A percentile compares a stretch with the other conserved stretches of the same genome.
phyloP scores from a whole-genome alignment of 2,329 filamentous ascomycete species.

The Hymenoscyphus salicellus region DNA sequence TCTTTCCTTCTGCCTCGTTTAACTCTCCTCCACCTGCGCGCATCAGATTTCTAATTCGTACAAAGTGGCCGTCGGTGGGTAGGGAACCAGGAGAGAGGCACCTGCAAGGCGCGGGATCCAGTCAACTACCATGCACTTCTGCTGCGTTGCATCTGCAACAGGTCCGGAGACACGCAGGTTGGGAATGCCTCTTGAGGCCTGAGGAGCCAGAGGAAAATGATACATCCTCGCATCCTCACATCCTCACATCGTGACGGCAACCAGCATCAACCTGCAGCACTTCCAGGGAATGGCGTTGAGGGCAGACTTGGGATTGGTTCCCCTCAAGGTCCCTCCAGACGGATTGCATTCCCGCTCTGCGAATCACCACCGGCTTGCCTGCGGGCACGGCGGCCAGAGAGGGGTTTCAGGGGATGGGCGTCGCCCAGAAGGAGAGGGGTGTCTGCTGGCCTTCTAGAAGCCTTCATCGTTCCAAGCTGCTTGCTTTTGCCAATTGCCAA shows the following conservation, averaged over 20 bases:
- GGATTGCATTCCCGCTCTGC: neutral
- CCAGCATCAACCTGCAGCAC: neutral
- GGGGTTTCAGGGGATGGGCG: conserved; percentile 3
- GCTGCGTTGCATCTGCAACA: conserved; percentile 1
- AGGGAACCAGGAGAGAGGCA: neutral
- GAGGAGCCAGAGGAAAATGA: neutral
- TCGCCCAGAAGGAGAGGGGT: conserved; percentile 1
- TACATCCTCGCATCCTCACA: neutral
- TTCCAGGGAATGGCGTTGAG: neutral
- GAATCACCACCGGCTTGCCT: neutral
- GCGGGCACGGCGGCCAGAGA: neutral
- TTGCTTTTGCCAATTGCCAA: conserved; percentile 7
- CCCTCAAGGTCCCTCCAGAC: neutral
- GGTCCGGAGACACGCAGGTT: neutral
- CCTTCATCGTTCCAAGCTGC: neutral
- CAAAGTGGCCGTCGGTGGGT: neutral
- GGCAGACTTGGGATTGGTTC: neutral
- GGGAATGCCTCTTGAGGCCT: neutral
- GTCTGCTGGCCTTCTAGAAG: conserved; percentile 12
- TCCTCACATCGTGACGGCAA: neutral
- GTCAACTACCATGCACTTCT: neutral
- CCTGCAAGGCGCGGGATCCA: neutral
- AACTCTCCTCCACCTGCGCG: too few species aligned
- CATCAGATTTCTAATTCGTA: neutral
- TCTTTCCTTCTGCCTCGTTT: too few species aligned